Evolutionary conservation across 140 eudicot genomes (phyloP), one percentile per base, ranked within the genome.

Genomic region (Anethum foeniculum): DNA sequence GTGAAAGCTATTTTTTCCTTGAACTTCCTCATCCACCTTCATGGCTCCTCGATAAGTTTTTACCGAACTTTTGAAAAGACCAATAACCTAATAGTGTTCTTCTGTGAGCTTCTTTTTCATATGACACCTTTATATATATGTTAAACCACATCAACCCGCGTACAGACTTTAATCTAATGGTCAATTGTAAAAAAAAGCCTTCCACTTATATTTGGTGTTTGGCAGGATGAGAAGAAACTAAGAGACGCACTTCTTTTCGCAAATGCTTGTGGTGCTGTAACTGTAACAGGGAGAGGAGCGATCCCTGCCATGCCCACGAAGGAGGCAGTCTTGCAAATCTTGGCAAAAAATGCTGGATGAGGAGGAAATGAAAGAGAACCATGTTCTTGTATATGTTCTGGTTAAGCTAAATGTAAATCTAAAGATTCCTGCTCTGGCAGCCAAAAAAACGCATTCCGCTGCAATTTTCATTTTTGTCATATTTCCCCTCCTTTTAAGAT

Each of bases 251-350:
- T 94, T 76, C 82, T 77, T 28, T 94, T 92, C 78, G 98, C 97
- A 39, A 94, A 94, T 81, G 98, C 89, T n/a, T 94, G 98, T 80
- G 98, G 97, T 71, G 98, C 96, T 80, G 69, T 94, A 62, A 88
- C 94, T 0, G 96, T 92, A 7, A 94, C 98, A 0, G 84, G 86
- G 80, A 89, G 83, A 81, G 97, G 98, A 49, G 98, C 97, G 34
- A 94, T 94, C 78, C 97, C 98, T 46, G 94, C 97, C n/a, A 77
- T 94, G 84, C 98, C 98, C 76, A 92, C 97, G 14, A 85, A 76
- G 81, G 94, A 90, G 19, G 96, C 88, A 73, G 88, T 92, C 78
- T 83, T 82, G 34, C 52, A 83, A 87, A 69, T 86, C 78, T 78
- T 94, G 81, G 76, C 81, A 51, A 71, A 86, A 82, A 54, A 28